Conservation (phyloP, 2,329 filamentous ascomycete species). For the Cercospora beticola region DNA sequence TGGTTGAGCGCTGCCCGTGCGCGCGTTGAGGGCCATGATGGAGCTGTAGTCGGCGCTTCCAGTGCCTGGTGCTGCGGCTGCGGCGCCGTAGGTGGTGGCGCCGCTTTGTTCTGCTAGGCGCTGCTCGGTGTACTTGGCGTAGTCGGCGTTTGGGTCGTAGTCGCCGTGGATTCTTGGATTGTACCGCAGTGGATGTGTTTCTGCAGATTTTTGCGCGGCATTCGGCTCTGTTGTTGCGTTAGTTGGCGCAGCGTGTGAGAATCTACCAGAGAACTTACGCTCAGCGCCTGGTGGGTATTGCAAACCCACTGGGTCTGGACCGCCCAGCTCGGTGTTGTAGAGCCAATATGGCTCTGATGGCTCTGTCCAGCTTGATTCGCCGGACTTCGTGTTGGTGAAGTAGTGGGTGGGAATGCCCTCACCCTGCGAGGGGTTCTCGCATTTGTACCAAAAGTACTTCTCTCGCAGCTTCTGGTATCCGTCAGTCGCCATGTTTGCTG, state of each 20-base stretch:
- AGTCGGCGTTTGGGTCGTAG: slow-evolving; percentile 95
- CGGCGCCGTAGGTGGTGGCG: slow-evolving; percentile 36
- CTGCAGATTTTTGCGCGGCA: not conserved
- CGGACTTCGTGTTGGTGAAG: slow-evolving; percentile 32
- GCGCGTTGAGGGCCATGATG: slow-evolving; percentile 82
- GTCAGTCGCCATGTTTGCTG: slow-evolving; percentile 2
- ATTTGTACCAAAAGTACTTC: slow-evolving; percentile 24
- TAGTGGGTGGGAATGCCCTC: slow-evolving; percentile 26
- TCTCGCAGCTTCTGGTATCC: slow-evolving; percentile 14
- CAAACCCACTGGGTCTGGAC: slow-evolving; percentile 22
- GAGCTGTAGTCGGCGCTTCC: slow-evolving; percentile 56
- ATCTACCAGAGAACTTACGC: not conserved
- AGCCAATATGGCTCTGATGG: slow-evolving; percentile 37
- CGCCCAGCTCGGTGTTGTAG: slow-evolving; percentile 27
- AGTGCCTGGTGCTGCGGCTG: slow-evolving; percentile 33
- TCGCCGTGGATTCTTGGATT: slow-evolving; percentile 95
- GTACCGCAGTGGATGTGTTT: slow-evolving; percentile 59
- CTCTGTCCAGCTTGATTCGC: slow-evolving; percentile 32
- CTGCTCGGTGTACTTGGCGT: slow-evolving; percentile 57
- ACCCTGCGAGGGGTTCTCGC: slow-evolving; percentile 16
- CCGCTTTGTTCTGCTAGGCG: slow-evolving; percentile 40
- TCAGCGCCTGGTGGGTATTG: slow-evolving; percentile 5
- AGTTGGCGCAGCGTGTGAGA: not conserved
- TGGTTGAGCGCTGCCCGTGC: slow-evolving; percentile 80
- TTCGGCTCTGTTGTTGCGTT: not conserved